Conservation (phyloP, 805 yeast species). For the Lipomyces anomalus region DNA sequence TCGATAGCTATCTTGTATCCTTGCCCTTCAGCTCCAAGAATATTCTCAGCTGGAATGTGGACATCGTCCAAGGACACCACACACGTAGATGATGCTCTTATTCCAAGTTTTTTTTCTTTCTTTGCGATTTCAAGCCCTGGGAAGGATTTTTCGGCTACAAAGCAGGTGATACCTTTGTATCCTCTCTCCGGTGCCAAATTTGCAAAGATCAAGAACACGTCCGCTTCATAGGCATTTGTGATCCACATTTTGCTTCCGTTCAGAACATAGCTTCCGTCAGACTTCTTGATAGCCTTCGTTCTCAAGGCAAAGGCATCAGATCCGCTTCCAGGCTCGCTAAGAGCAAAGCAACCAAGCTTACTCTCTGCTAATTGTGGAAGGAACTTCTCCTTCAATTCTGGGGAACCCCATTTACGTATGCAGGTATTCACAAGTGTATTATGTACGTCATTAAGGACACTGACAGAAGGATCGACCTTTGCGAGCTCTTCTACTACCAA, state of each 20-base stretch:
- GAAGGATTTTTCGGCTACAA: conserved; percentile 38
- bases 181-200: conserved; percentile 39
- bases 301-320: conserved; percentile 43
- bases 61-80: conserved; percentile 39
- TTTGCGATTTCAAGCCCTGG: conserved; percentile 39
- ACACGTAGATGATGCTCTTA: conserved; percentile 41
- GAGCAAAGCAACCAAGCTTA: conserved; percentile 38
- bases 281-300: conserved; percentile 35
- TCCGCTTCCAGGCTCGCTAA: conserved; percentile 40
- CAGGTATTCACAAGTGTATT: conserved; percentile 42
- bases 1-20: conserved; percentile 44
- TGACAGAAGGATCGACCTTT: conserved; percentile 40
- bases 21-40: conserved; percentile 40
- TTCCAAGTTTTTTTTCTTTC: conserved; percentile 42
- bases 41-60: conserved; percentile 38
- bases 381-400: conserved; percentile 35
- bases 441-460: conserved; percentile 43
- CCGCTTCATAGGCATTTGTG: conserved; percentile 42
- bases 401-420: conserved; percentile 37
- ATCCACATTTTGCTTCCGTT: conserved; percentile 45
- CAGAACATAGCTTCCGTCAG: conserved; percentile 37
- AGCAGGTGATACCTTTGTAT: conserved; percentile 42
- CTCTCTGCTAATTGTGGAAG: conserved; percentile 37
- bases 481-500: conserved; percentile 43
- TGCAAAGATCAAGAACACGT: conserved; percentile 38